Base-by-base conservation (phyloP, 2,329 filamentous ascomycete species). In the Talaromyces albobiverticillius region DNA sequence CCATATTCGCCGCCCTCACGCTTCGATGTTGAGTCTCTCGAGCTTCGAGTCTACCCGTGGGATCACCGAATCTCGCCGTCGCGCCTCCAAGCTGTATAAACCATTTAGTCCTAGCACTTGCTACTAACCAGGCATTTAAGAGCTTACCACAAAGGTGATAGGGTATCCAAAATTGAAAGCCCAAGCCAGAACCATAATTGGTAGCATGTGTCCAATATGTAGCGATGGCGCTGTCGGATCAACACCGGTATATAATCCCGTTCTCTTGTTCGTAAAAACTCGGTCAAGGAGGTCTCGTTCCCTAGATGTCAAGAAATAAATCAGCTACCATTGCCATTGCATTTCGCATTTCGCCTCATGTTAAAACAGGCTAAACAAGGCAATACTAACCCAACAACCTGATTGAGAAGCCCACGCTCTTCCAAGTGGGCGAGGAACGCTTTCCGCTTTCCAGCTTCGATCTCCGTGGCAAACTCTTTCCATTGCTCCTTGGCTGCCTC, bases 111-210 rank as follows among this genome's bases (percentile, higher is more conserved):
- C 20, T 20, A 5, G 22, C n/a, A 45, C 10, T 25, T 20, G 1
- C 23, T 11, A 8, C n/a, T n/a, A n/a, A n/a, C n/a, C n/a, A n/a
- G n/a, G n/a, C n/a, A n/a, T n/a, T n/a, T n/a, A n/a, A n/a, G n/a
- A n/a, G n/a, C 74, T 63, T 36, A 78, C 76, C 58, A 79, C 55
- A 53, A 75, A 78, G 42, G 70, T 68, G 4, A 75, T 67, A 3
- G 71, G 70, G 49, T 77, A 67, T 7, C 76, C 76, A 67, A 76
- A 75, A 4, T 78, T 71, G 56, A 77, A 79, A 42, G 71, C 71
- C 76, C 76, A 79, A 3, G 71, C 75, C 49, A 79, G 51, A 3
- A 77, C 71, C 76, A 79, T 79, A 46, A 79, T 74, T 2, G 77
- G 77, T 11, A 79, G 56, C 70, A 79, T 75, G 61, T 79, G 77